phyloP scores from a whole-genome alignment of 2,329 filamentous ascomycete genomes.

The Colletotrichum musicola region DNA sequence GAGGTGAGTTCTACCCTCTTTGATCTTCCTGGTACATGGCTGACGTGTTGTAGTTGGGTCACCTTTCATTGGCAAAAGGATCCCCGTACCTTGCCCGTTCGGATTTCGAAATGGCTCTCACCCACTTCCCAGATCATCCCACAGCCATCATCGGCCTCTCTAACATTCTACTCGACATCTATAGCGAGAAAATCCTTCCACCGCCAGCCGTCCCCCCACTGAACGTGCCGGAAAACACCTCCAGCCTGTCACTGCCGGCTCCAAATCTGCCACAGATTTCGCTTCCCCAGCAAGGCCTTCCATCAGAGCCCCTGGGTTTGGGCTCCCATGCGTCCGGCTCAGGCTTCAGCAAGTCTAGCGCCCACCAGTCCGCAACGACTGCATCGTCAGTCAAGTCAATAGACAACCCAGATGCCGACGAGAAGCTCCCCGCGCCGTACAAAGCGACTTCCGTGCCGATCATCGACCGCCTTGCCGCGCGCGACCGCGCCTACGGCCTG shows the following conservation, averaged over 20 bases:
- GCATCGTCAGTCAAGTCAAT: slow-evolving; percentile 34
- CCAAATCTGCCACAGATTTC: slow-evolving; percentile 25
- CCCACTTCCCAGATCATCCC: slow-evolving; percentile 83
- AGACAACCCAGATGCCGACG: slow-evolving; percentile 46
- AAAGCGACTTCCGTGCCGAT: slow-evolving; percentile 74
- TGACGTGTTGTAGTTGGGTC: slow-evolving; percentile 69
- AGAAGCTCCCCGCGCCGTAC: slow-evolving; percentile 64
- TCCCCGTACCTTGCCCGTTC: slow-evolving; percentile 77
- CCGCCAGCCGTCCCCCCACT: slow-evolving; percentile 65
- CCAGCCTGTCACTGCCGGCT: slow-evolving; percentile 23
- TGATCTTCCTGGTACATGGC: slow-evolving; percentile 30
- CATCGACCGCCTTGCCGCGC: slow-evolving; percentile 86
- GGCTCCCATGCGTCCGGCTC: slow-evolving; percentile 41
- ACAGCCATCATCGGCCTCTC: slow-evolving; percentile 85
- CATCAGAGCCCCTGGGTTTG: slow-evolving; percentile 62
- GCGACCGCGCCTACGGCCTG: slow-evolving; percentile 89
- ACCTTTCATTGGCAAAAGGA: slow-evolving; percentile 72
- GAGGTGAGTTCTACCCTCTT: slow-evolving; percentile 70
- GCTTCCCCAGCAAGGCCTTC: slow-evolving; percentile 46
- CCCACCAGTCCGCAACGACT: slow-evolving; percentile 27
- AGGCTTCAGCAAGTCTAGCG: slow-evolving; percentile 37
- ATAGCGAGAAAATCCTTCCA: slow-evolving; percentile 75
- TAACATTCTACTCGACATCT: slow-evolving; percentile 88
- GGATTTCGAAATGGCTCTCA: slow-evolving; percentile 85
- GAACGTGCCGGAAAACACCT: slow-evolving; percentile 47